These are phyloP conservation scores for Phragmites australis DNA, from an alignment of 176 grass and related monocot species.

Conservation along the genomic window DNA sequence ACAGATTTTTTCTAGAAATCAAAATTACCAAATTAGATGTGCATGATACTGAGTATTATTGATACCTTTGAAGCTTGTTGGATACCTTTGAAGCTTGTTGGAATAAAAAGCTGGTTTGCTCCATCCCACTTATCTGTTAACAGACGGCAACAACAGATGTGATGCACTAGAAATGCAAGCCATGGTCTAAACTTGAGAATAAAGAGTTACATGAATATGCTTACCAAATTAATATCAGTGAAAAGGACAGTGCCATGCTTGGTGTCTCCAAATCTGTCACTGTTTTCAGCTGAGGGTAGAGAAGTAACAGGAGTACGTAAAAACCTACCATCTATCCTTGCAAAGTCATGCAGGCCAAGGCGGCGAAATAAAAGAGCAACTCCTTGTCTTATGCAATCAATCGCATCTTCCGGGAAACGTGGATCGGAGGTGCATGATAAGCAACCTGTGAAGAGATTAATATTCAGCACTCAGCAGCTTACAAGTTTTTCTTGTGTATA, in stretches of 20 bases:
- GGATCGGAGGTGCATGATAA: conserved; percentile 96
- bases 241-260: conserved; percentile 75
- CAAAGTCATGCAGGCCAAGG: conserved; percentile 78
- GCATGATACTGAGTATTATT: conserved; percentile 6
- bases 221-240: conserved; percentile 95
- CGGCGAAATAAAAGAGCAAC: conserved; percentile 61
- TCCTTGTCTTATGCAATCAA: conserved; percentile 86
- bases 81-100: conserved; percentile 98
- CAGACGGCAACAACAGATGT: conserved; percentile 18
- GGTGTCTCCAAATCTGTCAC: conserved; percentile 60
- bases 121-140: conserved; percentile 96
- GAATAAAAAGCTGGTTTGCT: conserved; percentile 98
- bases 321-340: conserved; percentile 97
- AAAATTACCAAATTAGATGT: neutral
- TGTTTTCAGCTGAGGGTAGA: conserved; percentile 46
- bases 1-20: neutral
- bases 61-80: conserved; percentile 94
- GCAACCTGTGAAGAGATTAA: conserved; percentile 61
- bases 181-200: conserved; percentile 2
- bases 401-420: conserved; percentile 74
- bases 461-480: too few species aligned
- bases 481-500: neutral
- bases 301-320: conserved; percentile 49
- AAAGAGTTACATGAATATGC: conserved; percentile 26
- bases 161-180: conserved; percentile 16